A percentile compares a stretch with the other conserved stretches of the same genome.
Evolutionary conservation across 805 yeast genomes (phyloP).

Genomic region (Debaryomyces hansenii): DNA sequence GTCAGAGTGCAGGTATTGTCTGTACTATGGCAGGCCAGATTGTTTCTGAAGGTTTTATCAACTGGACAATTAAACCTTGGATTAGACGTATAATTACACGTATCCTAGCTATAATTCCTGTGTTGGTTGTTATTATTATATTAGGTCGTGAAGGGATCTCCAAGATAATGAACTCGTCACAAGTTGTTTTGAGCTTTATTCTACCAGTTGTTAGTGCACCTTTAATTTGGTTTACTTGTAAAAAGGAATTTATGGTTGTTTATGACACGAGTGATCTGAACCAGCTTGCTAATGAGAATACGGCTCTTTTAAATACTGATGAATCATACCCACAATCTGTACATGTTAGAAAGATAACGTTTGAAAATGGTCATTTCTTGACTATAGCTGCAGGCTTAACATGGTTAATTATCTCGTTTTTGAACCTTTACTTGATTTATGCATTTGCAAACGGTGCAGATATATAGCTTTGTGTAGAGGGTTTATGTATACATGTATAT

Average conservation of each 20-base stretch:
- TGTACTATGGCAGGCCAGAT: conserved; percentile 52
- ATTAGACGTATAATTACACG: conserved; percentile 42
- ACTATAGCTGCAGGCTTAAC: conserved; percentile 34
- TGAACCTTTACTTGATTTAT: conserved; percentile 41
- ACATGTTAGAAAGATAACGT: conserved; percentile 24
- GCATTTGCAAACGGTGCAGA: conserved; percentile 43
- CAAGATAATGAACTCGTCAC: conserved; percentile 45
- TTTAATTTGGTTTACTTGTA: conserved; percentile 44
- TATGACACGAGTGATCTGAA: conserved; percentile 18
- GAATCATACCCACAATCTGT: conserved; percentile 7
- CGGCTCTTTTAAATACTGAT: conserved; percentile 10
- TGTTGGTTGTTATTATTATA: conserved; percentile 33
- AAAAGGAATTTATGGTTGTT: conserved; percentile 41
- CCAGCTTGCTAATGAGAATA: conserved; percentile 9
- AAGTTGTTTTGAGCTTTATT: conserved; percentile 44
- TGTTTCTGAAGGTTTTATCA: conserved; percentile 45
- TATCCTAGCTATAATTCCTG: conserved; percentile 43
- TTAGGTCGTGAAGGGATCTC: conserved; percentile 47
- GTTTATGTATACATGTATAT: neutral
- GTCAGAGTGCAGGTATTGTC: conserved; percentile 49
- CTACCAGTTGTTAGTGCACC: conserved; percentile 47
- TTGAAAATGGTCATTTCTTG: conserved; percentile 39
- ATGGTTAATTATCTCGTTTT: conserved; percentile 39
- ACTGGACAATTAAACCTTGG: conserved; percentile 47
- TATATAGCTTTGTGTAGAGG: conserved; percentile 17